Conservation (phyloP, 108 stramenopile species). For the Heterococcus sp. region DNA sequence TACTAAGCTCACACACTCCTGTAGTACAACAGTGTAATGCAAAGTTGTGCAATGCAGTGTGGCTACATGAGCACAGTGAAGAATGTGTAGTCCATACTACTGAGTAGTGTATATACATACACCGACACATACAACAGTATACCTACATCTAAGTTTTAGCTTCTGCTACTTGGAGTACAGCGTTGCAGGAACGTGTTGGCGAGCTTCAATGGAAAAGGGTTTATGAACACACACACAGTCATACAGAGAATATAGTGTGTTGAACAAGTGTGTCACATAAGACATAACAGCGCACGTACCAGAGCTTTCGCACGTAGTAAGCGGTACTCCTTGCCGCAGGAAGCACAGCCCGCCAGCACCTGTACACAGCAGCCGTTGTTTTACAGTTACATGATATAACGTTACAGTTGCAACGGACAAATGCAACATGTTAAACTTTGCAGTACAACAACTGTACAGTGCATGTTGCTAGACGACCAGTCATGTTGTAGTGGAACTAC, state of each 20-base stretch:
- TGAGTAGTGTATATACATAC: too few relatives aligned
- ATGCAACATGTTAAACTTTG: not conserved
- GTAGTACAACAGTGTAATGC: not conserved
- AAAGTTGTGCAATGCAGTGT: too few relatives aligned
- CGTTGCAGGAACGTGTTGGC: too few relatives aligned
- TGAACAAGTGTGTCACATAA: too few relatives aligned
- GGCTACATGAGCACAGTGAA: too few relatives aligned
- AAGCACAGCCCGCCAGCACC: not conserved
- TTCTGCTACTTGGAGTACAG: not conserved
- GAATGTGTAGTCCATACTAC: too few relatives aligned
- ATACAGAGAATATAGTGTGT: too few relatives aligned
- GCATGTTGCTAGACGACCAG: not conserved
- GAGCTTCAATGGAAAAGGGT: too few relatives aligned
- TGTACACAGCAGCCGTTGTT: not conserved
- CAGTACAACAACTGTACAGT: not conserved
- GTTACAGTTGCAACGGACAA: not conserved
- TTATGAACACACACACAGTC: too few relatives aligned
- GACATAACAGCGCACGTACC: not conserved
- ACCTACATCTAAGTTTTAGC: not conserved
- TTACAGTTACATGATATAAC: too few relatives aligned
- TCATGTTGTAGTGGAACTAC: too few relatives aligned
- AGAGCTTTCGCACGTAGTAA: slow-evolving; percentile 26
- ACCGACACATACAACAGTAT: not conserved
- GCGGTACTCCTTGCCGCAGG: not conserved
- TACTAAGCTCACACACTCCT: slow-evolving; percentile 30